Evolutionary conservation across 305 asterid species (phyloP), one percentile per base, ranked within the genome.

Genomic region (Ajuga reptans): DNA sequence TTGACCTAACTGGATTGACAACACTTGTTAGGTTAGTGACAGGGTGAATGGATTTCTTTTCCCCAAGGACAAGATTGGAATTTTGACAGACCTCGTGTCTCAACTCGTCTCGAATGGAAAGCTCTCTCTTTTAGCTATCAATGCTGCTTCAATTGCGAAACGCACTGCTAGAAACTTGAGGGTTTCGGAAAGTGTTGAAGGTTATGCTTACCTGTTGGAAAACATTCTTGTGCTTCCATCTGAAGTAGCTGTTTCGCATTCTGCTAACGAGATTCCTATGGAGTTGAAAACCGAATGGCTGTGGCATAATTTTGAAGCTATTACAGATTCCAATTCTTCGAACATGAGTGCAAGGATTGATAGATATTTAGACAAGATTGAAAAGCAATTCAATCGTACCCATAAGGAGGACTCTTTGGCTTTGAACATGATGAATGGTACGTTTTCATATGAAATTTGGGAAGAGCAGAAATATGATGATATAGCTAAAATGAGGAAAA

Each of bases 161-260:
- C 82, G 31, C 16, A 77, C 87, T 27, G 89, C 89, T 56, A 87
- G 79, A 72, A 89, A 86, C 79, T 68, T 90, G 64, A 81, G 87
- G 94, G 96, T 83, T 60, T 79, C 86, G 14, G 98, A 90, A 71
- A 77, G 85, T 29, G 74, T 93, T 33, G 92, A 85, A 71, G 95
- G 96, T 46, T 93, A 93, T 76, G 89, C 92, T 74, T 83, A 72
- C 17, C 73, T 93, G 39, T 71, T 93, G 88, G 92, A 89, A 77
- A 82, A 81, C 66, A 77, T 87, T 80, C 83, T 90, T 56, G 61
- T 55, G 68, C 81, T 87, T 69, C 91, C 97, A 31, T 89, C 98
- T 11, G 96, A 89, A 80, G 94, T 84, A 79, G 81, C 84, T 50
- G 21, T 64, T 66, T 67, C 89, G 29, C 66, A 45, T 66, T 57